phyloP scores from a whole-genome alignment of 305 asterid species.

The Fraxinus dipetala region DNA sequence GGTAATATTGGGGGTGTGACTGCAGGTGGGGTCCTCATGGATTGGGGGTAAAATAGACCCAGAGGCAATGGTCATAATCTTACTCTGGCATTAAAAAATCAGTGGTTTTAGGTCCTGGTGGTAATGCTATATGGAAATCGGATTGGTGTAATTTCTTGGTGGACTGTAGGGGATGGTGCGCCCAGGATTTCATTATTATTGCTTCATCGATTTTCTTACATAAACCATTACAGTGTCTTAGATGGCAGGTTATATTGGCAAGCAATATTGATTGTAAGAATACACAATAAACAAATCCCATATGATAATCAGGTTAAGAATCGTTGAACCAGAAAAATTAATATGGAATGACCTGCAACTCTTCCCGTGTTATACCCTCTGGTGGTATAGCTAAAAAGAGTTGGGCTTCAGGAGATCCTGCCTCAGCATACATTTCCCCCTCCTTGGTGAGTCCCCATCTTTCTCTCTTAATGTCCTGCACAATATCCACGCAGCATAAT shows the following conservation, averaged over 20 bases:
- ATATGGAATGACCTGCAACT: constrained; percentile 53
- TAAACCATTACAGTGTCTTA: neutral
- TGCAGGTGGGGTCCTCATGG: neutral
- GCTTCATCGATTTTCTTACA: neutral
- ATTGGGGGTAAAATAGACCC: neutral
- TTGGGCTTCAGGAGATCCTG: constrained; percentile 85
- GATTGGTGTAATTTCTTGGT: neutral
- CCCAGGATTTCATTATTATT: neutral
- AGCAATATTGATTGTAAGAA: neutral
- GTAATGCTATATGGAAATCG: neutral
- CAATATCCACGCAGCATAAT: constrained; percentile 2
- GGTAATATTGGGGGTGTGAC: neutral
- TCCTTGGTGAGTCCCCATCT: constrained; percentile 77
- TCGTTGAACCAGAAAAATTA: neutral
- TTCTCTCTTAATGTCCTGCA: constrained; percentile 76
- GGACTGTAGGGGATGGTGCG: neutral
- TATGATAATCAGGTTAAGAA: neutral
- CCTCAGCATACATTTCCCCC: constrained; percentile 61
- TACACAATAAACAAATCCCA: neutral
- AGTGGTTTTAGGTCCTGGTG: neutral
- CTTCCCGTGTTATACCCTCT: constrained; percentile 65
- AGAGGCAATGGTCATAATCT: neutral
- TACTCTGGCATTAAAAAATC: neutral
- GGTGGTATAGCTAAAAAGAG: constrained; percentile 65
- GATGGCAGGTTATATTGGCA: neutral